Evolutionary conservation across 306 rosid species (phyloP), one percentile per base, ranked within the genome.

Genomic region (Gastrolobium bilobum): DNA sequence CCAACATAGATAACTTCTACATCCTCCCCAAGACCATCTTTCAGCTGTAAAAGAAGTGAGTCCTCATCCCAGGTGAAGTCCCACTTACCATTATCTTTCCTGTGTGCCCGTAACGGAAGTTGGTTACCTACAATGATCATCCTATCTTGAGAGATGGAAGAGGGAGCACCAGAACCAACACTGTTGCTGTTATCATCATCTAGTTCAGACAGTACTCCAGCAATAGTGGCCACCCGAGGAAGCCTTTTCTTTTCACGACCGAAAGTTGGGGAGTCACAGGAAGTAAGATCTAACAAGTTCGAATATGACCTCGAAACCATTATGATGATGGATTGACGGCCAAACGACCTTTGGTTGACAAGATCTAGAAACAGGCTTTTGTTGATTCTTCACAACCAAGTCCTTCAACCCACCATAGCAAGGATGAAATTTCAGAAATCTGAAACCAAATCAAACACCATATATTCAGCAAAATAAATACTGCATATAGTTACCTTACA

Each of bases 221-320:
- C 91, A 30, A 93, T 90, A 59, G 98, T 93, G 4, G 92, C 94
- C 61, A 91, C 97, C 61, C 96, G 84, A 15, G 98, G 94, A 44
- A 93, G 90, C 89, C 97, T 84, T 84, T 77, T 93, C 83, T 57
- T 87, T 87, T 93, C 98, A 4, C 96, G 91, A 15, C 88, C 79
- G 60, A 89, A 88, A 53, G 79, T 15, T 3, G 88, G 94, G 10
- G 94, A 85, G 37, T 76, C 94, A 68, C 97, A 88, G 4, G 94
- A 91, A 79, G 94, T 79, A 62, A 93, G 98, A 79, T 93, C 98
- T 61, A 93, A 82, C 73, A 93, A 86, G 82, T 91, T 93, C 7
- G 98, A 91, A 81, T 93, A 93, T 59, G 98, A 93, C 91, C 94
- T 93, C 3, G 98, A 93, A 82, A 81, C 98, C 98, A 93, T 87